These are phyloP conservation scores for Boletus rex-veris DNA, from an alignment of 768 basidiomycete species.

Conservation along the genomic window DNA sequence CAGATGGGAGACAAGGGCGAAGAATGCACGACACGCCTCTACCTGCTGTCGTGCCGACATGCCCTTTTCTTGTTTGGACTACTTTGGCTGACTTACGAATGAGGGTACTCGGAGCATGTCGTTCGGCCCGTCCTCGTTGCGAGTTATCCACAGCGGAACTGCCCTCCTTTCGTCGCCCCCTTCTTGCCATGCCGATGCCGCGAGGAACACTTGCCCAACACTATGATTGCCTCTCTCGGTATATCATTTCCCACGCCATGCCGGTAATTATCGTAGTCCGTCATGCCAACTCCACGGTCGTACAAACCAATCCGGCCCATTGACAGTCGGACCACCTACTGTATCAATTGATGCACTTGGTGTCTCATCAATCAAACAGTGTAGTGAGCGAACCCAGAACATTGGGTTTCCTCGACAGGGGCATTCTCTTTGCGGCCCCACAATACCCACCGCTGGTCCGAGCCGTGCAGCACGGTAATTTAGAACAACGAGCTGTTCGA, in stretches of 20 bases:
- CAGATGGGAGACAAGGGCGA: conserved; percentile 37
- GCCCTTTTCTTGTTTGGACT: conserved; percentile 32
- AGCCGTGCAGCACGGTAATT: conserved; percentile 18
- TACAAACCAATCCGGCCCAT: conserved; percentile 4
- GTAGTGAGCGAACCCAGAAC: not conserved
- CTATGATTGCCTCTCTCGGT: conserved; percentile 19
- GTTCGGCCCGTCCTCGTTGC: conserved; percentile 25
- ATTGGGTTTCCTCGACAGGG: conserved; percentile 1
- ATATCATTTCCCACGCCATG: conserved; percentile 17
- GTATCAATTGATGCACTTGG: not conserved
- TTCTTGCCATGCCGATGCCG: conserved; percentile 27
- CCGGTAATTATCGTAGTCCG: conserved; percentile 16
- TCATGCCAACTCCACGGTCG: not conserved
- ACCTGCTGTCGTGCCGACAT: conserved; percentile 33
- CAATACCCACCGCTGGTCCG: conserved; percentile 20
- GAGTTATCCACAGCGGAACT: conserved; percentile 21
- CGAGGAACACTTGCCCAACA: conserved; percentile 26
- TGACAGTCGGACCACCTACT: not conserved
- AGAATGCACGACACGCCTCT: conserved; percentile 37
- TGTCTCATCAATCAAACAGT: too few species aligned
- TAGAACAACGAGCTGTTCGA: conserved; percentile 7
- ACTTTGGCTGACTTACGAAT: conserved; percentile 28
- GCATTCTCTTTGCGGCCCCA: conserved; percentile 12
- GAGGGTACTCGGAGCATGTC: conserved; percentile 15
- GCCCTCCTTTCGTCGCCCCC: conserved; percentile 13